These are phyloP conservation scores for Aethionema arabicum DNA, from an alignment of 345 rosid genomes.

Conservation along the genomic window DNA sequence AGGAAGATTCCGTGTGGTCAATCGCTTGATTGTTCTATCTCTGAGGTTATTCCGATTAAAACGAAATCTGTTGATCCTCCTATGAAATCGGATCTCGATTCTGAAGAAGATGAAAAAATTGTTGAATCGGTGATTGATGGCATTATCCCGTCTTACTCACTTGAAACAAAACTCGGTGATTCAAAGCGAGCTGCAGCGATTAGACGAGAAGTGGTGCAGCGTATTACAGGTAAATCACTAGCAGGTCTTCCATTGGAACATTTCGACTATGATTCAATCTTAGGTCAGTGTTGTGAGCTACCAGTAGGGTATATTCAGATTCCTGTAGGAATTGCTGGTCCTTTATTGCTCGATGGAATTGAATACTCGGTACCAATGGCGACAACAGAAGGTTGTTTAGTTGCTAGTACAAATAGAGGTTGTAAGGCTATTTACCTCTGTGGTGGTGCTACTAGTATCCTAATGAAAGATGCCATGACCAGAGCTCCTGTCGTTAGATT, in stretches of 20 bases:
- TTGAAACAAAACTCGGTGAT: conserved; percentile 48
- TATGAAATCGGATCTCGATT: conserved; percentile 19
- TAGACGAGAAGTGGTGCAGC: conserved; percentile 47
- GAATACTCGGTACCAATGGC: conserved; percentile 56
- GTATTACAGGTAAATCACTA: conserved; percentile 41
- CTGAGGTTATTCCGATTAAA: conserved; percentile 2
- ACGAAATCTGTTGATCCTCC: conserved; percentile 12
- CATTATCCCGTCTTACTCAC: conserved; percentile 37
- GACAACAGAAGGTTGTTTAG: conserved; percentile 59
- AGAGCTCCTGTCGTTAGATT: conserved; percentile 55
- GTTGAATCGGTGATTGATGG: conserved; percentile 42
- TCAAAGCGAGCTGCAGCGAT: conserved; percentile 43
- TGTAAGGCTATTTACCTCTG: conserved; percentile 51
- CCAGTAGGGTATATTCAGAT: conserved; percentile 58
- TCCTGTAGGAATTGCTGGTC: conserved; percentile 61
- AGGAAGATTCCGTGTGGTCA: conserved; percentile 48
- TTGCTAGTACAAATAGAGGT: conserved; percentile 58
- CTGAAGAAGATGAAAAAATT: conserved; percentile 41
- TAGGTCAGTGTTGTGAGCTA: conserved; percentile 67
- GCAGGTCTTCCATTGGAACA: conserved; percentile 48
- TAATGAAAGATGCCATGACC: conserved; percentile 48
- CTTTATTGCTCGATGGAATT: conserved; percentile 45
- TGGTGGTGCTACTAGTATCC: conserved; percentile 42
- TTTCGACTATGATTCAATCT: conserved; percentile 48
- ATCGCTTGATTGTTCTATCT: conserved; percentile 42